These are phyloP conservation scores for Cruciata laevipes DNA, from an alignment of 257 asterid species.

Conservation along the genomic window DNA sequence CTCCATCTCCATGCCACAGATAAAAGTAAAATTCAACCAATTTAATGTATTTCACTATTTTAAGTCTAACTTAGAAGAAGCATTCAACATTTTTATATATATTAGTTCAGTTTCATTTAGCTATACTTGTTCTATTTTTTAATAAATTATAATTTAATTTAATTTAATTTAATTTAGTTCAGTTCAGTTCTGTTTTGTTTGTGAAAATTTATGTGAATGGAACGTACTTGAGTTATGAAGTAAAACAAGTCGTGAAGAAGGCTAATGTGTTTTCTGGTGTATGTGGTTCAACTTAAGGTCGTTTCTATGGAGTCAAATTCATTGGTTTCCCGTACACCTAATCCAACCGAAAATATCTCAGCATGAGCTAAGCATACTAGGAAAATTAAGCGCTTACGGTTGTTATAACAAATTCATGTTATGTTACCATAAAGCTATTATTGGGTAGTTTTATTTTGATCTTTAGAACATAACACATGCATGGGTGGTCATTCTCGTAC, in stretches of 20 bases:
- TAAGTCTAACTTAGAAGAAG: too few species aligned
- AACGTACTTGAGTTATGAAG: too few species aligned
- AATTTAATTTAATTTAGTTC: too few species aligned
- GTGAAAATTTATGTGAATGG: too few species aligned
- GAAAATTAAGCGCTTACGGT: not conserved
- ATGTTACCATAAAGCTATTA: not conserved
- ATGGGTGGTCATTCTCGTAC: not conserved
- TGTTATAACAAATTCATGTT: not conserved
- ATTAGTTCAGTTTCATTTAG: too few species aligned
- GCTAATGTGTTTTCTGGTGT: too few species aligned
- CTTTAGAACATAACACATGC: not conserved
- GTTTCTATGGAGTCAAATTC: not conserved
- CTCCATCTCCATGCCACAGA: not conserved
- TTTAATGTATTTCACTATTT: not conserved
- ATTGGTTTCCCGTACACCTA: constrained; percentile 6
- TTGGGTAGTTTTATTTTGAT: not conserved
- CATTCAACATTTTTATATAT: too few species aligned
- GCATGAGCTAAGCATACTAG: not conserved
- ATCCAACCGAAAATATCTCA: not conserved
- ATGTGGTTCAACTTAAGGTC: not conserved
- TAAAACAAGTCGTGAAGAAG: too few species aligned
- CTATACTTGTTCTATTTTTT: too few species aligned
- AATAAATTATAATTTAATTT: too few species aligned
- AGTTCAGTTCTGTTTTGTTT: too few species aligned
- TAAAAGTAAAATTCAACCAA: not conserved